These are phyloP conservation scores for Hansenula sp. DNA, from an alignment of 1,139 yeast species.

Conservation along the genomic window DNA sequence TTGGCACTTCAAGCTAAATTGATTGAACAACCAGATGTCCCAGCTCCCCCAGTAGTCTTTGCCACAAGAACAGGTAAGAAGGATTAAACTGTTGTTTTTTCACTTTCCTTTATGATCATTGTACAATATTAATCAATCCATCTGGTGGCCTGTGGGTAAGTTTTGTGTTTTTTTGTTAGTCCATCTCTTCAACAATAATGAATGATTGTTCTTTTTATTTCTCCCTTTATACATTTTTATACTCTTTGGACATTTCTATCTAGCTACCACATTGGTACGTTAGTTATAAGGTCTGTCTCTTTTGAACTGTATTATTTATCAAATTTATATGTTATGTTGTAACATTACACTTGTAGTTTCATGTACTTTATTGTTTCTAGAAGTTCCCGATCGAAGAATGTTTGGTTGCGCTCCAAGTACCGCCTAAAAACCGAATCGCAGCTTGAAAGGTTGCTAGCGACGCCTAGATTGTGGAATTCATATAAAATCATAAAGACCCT, in stretches of 20 bases:
- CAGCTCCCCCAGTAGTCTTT: constrained; percentile 41
- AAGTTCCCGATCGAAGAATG: too few species aligned
- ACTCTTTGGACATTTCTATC: too few species aligned
- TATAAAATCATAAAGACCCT: too few species aligned
- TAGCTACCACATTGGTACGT: too few species aligned
- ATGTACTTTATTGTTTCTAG: too few species aligned
- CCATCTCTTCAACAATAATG: not conserved
- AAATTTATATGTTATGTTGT: too few species aligned
- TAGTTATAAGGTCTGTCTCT: too few species aligned
- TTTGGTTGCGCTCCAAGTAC: not conserved
- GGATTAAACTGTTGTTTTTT: constrained; percentile 1
- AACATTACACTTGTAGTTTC: too few species aligned
- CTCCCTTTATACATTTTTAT: too few species aligned
- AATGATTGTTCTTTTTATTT: too few species aligned
- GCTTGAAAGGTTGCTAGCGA: not conserved
- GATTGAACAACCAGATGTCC: constrained; percentile 40
- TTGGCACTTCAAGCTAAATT: constrained; percentile 65
- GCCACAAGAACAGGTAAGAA: constrained; percentile 13
- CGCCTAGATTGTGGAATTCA: not conserved
- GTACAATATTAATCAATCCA: not conserved
- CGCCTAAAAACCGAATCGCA: too few species aligned
- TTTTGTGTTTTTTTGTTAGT: not conserved
- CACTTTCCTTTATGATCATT: not conserved
- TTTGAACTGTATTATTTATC: too few species aligned
- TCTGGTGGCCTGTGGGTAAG: not conserved